Evolutionary conservation across 2,329 filamentous ascomycete species (phyloP).

Genomic region (Hypoxylon sp.): DNA sequence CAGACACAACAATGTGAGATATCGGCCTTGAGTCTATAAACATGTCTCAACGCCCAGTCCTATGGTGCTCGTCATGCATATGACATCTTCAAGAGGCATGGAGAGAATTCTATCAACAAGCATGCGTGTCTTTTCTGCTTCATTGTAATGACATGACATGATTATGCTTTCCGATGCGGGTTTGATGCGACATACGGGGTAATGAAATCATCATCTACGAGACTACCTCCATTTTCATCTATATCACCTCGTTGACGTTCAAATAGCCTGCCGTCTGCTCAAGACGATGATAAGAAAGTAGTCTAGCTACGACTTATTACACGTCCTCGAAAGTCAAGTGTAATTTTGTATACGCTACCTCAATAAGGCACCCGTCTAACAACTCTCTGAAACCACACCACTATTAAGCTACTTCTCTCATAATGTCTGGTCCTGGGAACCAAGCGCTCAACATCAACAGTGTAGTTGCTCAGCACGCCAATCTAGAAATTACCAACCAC

Average conservation of each 20-base stretch:
- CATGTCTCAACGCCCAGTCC: not conserved
- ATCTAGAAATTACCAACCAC: conserved; percentile 71
- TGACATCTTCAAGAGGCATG: conserved; percentile 1
- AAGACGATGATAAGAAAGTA: not conserved
- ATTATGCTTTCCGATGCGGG: conserved; percentile 39
- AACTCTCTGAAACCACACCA: not conserved
- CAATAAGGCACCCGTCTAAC: not conserved
- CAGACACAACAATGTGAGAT: not conserved
- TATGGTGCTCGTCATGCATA: not conserved
- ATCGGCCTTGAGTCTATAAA: not conserved
- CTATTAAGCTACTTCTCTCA: conserved; percentile 4
- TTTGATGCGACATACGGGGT: conserved; percentile 29
- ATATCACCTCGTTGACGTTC: conserved; percentile 30
- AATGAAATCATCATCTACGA: conserved; percentile 50
- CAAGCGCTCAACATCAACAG: conserved; percentile 62
- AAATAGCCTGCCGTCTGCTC: conserved; percentile 32
- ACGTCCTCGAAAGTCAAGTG: not conserved
- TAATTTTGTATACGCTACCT: not conserved
- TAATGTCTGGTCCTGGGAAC: conserved; percentile 57
- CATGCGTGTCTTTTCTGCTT: conserved; percentile 1
- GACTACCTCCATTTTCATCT: not conserved
- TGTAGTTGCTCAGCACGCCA: conserved; percentile 64
- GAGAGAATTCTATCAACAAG: not conserved
- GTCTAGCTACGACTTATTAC: not conserved
- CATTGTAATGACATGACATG: conserved; percentile 28